Base-by-base conservation (phyloP, 495 filamentous ascomycete species). In the Trichoderma orchidacearum region DNA sequence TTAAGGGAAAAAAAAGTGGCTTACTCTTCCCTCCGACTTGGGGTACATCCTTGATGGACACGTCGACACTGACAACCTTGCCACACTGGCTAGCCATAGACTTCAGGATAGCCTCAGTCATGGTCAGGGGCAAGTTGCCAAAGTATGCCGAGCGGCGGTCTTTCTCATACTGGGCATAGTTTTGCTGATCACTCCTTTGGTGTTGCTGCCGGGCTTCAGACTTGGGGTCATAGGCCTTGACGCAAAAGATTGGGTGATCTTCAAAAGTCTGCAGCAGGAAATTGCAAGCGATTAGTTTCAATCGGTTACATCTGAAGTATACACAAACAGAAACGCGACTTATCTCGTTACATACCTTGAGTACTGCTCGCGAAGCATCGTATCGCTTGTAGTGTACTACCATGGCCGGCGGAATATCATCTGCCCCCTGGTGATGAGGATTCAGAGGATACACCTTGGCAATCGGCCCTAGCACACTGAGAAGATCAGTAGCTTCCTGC, bases 91-190 rank as follows among this genome's bases (percentile, higher is more conserved):
- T 29, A 51, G 76, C 77, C 18, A 74, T 30, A 0, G 70, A 58
- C 11, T 60, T 34, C 13, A 84, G 54, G 12, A 71, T 59, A 3
- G 66, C 59, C 36, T 76, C 64, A 4, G 65, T 64, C 25, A 66
- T 59, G 25, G 69, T 64, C 4, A 57, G 11, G 7, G 79, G 75
- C 21, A 84, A 59, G 35, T 71, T 69, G 9, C 76, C 76, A 34
- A 82, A 68, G 45, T 74, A 82, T 60, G 82, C 61, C 0, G 79
- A 77, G 36, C 74, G 71, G 5, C 69, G 63, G 57, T 82, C 76
- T 36, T 68, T 31, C 30, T 74, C 75, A 35, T 79, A 75, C 25
- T 64, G 61, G 25, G 61, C 61, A 11, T 74, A 64, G 53, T 66
- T 77, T 2, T 57, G 62, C 17, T 65, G 59, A 28, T 70, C 0